Base-by-base conservation (phyloP, 441 rosid species). In the Melastoma candidum region DNA sequence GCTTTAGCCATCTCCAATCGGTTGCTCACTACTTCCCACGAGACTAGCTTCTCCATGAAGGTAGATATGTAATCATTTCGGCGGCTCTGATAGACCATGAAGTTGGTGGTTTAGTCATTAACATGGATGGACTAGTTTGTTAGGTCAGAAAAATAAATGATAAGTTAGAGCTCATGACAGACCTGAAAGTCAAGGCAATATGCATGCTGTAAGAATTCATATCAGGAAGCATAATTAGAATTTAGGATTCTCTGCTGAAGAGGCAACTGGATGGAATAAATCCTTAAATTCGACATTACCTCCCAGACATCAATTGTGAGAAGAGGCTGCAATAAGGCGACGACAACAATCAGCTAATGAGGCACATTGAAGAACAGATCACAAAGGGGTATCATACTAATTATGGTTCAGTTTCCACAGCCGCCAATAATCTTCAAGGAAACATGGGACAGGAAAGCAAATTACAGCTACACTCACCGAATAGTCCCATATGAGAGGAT, bases 281-380 rank as follows among this genome's bases (percentile, higher is more conserved):
- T 8, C 12, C 44, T 29, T 24, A 48, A 7, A 26, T 36, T 13
- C 32, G 11, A 5, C 14, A 59, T 51, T 82, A 92, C 98, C 98
- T 87, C 98, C 96, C 98, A 92, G 11, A 85, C 85, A 70, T 92
- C 98, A 64, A 92, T 79, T 12, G 94, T 74, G 51, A 85, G 96
- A 58, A 92, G 87, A 32, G 95, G 94, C 98, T 87, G 89, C 84
- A 70, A 66, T 61, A 54, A 73, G 70, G 43, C 26, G 48, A 64
- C 54, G 48, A 66, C 12, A 64, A 12, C 69, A 51, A 55, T 51
- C 11, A 24, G 47, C 58, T 46, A 74, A 73, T 56, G 10, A 47
- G 36, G 49, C 17, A 50, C 44, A 27, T 2, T 27, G 26, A 67
- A 27, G 51, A 32, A 29, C 36, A 48, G 24, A 61, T 17, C 2